These are phyloP conservation scores for Colletotrichum sp. DNA, from an alignment of 2,329 filamentous ascomycete genomes.

Conservation along the genomic window DNA sequence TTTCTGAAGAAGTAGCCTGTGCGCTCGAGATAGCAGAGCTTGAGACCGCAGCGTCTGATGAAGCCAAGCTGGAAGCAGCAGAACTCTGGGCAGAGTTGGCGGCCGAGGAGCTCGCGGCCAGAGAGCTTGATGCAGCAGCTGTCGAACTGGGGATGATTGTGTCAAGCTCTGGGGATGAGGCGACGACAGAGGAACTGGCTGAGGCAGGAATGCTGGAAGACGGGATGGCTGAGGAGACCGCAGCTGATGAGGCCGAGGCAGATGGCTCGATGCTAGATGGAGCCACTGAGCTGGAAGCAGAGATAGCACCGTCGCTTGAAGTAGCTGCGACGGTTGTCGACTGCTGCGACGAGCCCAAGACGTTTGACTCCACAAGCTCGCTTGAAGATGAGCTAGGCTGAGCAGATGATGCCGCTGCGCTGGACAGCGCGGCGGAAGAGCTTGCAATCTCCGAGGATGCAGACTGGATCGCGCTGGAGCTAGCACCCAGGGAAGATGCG, in stretches of 20 bases:
- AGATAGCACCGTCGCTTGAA: not conserved
- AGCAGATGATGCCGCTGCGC: not conserved
- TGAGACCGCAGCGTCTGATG: not conserved
- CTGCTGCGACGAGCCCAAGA: not conserved
- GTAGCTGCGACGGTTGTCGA: not conserved
- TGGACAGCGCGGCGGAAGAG: not conserved
- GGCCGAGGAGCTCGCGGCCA: not conserved
- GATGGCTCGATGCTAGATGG: not conserved
- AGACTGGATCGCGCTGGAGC: not conserved
- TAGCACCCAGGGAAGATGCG: not conserved
- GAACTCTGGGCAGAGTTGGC: not conserved
- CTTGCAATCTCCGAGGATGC: not conserved
- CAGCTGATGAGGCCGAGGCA: rapidly evolving
- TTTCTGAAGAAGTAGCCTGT: not conserved
- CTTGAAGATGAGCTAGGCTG: not conserved
- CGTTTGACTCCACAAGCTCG: not conserved
- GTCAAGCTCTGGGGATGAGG: not conserved
- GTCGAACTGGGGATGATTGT: not conserved
- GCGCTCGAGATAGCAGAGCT: not conserved
- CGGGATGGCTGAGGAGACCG: not conserved
- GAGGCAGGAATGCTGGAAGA: not conserved
- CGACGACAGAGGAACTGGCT: not conserved
- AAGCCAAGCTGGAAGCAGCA: not conserved
- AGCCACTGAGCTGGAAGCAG: not conserved
- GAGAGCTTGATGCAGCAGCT: not conserved